Percentiles rank a stretch among this genome's conserved stretches.
These are phyloP conservation scores for Bjerkandera adusta DNA, from an alignment of 1,284 basidiomycete species.

Conservation along the genomic window DNA sequence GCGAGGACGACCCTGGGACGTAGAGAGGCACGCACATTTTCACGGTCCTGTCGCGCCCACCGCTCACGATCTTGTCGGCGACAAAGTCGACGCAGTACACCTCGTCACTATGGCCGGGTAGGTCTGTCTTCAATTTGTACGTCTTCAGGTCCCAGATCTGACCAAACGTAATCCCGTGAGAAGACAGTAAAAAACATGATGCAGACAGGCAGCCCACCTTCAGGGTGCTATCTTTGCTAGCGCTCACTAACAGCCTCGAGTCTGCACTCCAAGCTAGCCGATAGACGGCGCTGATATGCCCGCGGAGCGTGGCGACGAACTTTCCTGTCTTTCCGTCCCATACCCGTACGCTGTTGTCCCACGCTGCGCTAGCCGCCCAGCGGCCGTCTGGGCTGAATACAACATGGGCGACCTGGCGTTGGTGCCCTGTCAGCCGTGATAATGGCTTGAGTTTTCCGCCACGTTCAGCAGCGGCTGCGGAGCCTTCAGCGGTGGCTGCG, in stretches of 20 bases:
- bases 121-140: conserved; percentile 89
- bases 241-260: conserved; percentile 87
- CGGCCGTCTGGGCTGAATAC: conserved; percentile 94
- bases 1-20: background rate
- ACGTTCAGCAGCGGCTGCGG: conserved; percentile 31
- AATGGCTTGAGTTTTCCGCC: conserved; percentile 78
- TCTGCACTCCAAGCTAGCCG: conserved; percentile 95
- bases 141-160: conserved; percentile 96
- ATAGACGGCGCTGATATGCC: conserved; percentile 95
- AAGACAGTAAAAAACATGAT: background rate
- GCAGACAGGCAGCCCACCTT: conserved; percentile 63
- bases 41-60: conserved; percentile 73
- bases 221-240: conserved; percentile 93
- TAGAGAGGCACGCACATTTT: conserved; percentile 57
- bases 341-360: conserved; percentile 89
- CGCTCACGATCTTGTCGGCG: conserved; percentile 96
- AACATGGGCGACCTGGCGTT: conserved; percentile 94
- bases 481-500: conserved; percentile 33
- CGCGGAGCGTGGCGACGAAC: conserved; percentile 88
- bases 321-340: conserved; percentile 96
- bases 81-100: conserved; percentile 99
- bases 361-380: conserved; percentile 89
- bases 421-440: conserved; percentile 90
- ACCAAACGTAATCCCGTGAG: background rate
- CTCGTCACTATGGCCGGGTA: conserved; percentile 96